These are phyloP conservation scores for Claviceps purpurea DNA, from an alignment of 2,329 filamentous ascomycete species.

Conservation along the genomic window DNA sequence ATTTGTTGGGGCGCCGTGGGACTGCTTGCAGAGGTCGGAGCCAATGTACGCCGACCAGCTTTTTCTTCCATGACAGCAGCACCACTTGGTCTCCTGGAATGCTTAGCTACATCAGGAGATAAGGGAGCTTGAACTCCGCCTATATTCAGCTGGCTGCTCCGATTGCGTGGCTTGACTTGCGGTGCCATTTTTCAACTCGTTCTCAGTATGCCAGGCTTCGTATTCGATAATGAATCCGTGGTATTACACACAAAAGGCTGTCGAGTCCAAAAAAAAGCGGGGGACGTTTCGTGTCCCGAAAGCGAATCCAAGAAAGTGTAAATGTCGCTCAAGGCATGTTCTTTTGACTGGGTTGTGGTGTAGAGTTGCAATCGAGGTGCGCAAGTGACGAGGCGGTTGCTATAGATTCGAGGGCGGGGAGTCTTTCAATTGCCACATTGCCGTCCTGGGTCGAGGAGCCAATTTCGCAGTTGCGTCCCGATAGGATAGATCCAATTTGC, in stretches of 20 bases:
- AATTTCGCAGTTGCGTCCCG: slow-evolving; percentile 10
- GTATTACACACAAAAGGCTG: slow-evolving; percentile 14
- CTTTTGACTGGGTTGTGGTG: slow-evolving; percentile 14
- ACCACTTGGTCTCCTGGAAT: slow-evolving; percentile 22
- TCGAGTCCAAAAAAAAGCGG: slow-evolving; percentile 16
- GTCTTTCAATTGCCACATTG: slow-evolving; percentile 3
- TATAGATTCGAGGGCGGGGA: neutral
- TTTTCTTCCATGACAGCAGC: slow-evolving; percentile 11
- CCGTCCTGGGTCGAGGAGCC: slow-evolving; percentile 5
- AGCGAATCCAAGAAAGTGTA: slow-evolving; percentile 32
- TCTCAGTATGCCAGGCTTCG: slow-evolving; percentile 2
- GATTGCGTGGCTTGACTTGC: slow-evolving; percentile 30
- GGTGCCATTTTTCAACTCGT: slow-evolving; percentile 28
- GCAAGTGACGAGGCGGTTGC: slow-evolving; percentile 2
- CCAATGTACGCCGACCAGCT: slow-evolving; percentile 1
- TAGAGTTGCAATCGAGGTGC: neutral
- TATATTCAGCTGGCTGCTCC: slow-evolving; percentile 36
- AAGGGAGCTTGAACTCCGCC: slow-evolving; percentile 2
- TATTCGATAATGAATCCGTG: slow-evolving; percentile 4
- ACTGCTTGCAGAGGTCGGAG: slow-evolving; percentile 5
- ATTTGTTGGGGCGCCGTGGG: slow-evolving; percentile 20
- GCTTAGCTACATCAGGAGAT: neutral
- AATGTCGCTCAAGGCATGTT: slow-evolving; percentile 27
- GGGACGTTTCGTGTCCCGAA: neutral
- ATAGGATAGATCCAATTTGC: slow-evolving; percentile 10